Percentiles rank a stretch among this genome's conserved stretches.
phyloP scores from a whole-genome alignment of 805 yeast genomes.

The Jamesozyma spencerorum region DNA sequence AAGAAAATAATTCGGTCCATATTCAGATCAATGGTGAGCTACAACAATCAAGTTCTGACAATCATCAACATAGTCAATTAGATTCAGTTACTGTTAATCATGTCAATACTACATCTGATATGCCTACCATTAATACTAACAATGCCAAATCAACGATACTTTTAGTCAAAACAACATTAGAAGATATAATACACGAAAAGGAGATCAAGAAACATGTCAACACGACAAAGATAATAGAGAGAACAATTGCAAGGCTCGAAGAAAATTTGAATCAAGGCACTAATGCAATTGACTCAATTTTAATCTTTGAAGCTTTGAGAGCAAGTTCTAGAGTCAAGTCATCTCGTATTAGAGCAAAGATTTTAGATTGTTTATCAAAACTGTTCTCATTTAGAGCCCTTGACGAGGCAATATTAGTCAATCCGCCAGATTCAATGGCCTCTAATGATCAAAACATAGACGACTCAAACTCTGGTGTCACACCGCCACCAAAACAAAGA shows the following conservation, averaged over 20 bases:
- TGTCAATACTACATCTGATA: constrained; percentile 9
- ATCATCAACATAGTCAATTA: background rate
- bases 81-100: background rate
- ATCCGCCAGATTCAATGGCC: constrained; percentile 34
- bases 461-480: constrained; percentile 32
- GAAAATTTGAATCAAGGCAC: constrained; percentile 21
- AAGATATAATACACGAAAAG: constrained; percentile 45
- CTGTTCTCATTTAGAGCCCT: constrained; percentile 71
- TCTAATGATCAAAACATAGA: constrained; percentile 24
- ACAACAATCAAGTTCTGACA: background rate
- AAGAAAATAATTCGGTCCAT: background rate
- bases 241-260: constrained; percentile 24
- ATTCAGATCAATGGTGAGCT: background rate
- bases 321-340: constrained; percentile 62
- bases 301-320: constrained; percentile 73
- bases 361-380: constrained; percentile 81
- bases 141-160: constrained; percentile 28
- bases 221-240: constrained; percentile 27
- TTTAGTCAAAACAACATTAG: constrained; percentile 51
- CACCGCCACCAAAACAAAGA: constrained; percentile 45
- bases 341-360: constrained; percentile 55
- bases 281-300: constrained; percentile 35
- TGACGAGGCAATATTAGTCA: constrained; percentile 50
- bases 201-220: constrained; percentile 46
- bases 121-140: constrained; percentile 9